Percentiles rank a stretch among this genome's conserved stretches.
These are phyloP conservation scores for Coemansia sp. DNA, from an alignment of 192 early-diverging fungal species.

Conservation along the genomic window DNA sequence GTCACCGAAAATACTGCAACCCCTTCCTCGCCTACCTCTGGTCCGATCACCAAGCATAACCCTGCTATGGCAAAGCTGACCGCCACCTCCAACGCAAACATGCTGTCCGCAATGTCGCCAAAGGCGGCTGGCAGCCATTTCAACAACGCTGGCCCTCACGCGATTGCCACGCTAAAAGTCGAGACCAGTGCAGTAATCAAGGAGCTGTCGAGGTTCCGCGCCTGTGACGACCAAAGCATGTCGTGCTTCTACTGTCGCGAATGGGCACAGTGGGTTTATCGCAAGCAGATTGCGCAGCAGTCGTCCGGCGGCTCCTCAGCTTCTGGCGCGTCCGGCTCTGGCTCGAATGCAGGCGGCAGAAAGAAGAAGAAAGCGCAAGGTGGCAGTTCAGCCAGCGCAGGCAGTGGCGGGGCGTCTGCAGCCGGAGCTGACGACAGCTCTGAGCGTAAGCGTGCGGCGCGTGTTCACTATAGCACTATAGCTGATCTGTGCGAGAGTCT, in stretches of 20 bases:
- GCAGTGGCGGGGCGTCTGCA: background rate
- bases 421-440: conserved; percentile 10
- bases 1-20: background rate
- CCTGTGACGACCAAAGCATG: conserved; percentile 68
- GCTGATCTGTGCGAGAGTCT: conserved; percentile 41
- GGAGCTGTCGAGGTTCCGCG: conserved; percentile 67
- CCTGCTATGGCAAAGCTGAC: background rate
- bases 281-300: conserved; percentile 57
- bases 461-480: conserved; percentile 33
- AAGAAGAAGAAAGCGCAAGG: conserved; percentile 37
- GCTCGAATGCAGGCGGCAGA: conserved; percentile 18
- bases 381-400: background rate
- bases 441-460: conserved; percentile 44
- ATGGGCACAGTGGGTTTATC: conserved; percentile 77
- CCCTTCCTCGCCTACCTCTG: background rate
- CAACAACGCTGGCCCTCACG: conserved; percentile 28
- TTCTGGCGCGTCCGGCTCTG: background rate
- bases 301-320: conserved; percentile 8
- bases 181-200: conserved; percentile 65
- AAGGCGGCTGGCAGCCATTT: conserved; percentile 19
- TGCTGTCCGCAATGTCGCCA: conserved; percentile 18
- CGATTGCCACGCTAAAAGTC: conserved; percentile 62
- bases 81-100: conserved; percentile 7
- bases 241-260: conserved; percentile 77
- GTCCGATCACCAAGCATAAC: conserved; percentile 2